These are phyloP conservation scores for Ilyonectria destructans DNA, from an alignment of 2,329 filamentous ascomycete genomes.

Conservation along the genomic window DNA sequence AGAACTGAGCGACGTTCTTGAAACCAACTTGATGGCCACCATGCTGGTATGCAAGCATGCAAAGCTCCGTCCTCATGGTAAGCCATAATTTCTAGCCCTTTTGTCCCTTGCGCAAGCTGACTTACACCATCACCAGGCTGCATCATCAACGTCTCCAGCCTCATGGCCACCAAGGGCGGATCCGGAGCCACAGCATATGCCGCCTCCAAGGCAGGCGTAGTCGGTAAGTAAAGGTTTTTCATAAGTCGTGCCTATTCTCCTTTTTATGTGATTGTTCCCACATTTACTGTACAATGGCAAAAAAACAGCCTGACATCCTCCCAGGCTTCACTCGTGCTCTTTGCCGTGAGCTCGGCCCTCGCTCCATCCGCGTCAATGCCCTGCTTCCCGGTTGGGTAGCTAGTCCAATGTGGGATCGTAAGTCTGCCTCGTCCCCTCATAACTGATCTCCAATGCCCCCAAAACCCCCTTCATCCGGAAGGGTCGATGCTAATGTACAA, in stretches of 20 bases:
- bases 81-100: neutral
- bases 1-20: conserved; percentile 72
- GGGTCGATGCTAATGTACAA: conserved; percentile 60
- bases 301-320: conserved; percentile 36
- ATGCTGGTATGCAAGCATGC: conserved; percentile 73
- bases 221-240: conserved; percentile 66
- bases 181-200: conserved; percentile 82
- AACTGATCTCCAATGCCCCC: conserved; percentile 24
- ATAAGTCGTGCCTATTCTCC: conserved; percentile 31
- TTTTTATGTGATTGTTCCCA: conserved; percentile 37
- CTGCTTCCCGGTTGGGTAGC: conserved; percentile 88
- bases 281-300: conserved; percentile 45
- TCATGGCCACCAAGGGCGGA: conserved; percentile 80
- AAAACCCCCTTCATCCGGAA: conserved; percentile 34
- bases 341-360: conserved; percentile 73
- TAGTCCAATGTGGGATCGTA: conserved; percentile 85
- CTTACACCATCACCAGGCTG: conserved; percentile 62
- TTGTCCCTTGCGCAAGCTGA: neutral
- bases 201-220: conserved; percentile 84
- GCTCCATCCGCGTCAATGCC: conserved; percentile 82
- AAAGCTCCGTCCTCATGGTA: conserved; percentile 54
- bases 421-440: conserved; percentile 47
- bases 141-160: conserved; percentile 87
- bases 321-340: conserved; percentile 79
- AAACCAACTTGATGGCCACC: conserved; percentile 80